Percentiles rank a stretch among this genome's conserved stretches.
Evolutionary conservation across 306 rosid species (phyloP).

Genomic region (Delonix regia): DNA sequence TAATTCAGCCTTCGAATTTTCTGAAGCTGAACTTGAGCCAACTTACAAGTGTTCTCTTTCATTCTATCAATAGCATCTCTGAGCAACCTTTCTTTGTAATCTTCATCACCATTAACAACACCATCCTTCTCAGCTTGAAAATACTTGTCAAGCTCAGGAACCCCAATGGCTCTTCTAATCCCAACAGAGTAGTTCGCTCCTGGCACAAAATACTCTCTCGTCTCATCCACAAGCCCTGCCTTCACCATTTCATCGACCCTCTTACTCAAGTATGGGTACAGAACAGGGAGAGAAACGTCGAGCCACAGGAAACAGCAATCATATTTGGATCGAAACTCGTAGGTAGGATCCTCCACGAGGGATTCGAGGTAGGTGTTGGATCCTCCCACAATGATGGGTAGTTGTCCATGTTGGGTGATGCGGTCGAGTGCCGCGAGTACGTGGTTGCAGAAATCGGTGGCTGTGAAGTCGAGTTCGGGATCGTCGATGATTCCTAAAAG

Average conservation of each 20-base stretch:
- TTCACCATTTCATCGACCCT: slow-evolving; percentile 42
- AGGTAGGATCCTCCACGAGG: slow-evolving; percentile 6
- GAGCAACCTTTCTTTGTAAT: background rate
- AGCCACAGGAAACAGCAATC: slow-evolving; percentile 42
- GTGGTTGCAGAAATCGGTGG: background rate
- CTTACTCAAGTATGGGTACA: slow-evolving; percentile 13
- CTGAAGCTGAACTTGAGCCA: background rate
- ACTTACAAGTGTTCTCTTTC: slow-evolving; percentile 23
- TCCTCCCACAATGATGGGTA: slow-evolving; percentile 50
- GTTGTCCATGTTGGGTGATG: background rate
- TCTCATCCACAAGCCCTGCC: slow-evolving; percentile 31
- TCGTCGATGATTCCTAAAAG: background rate
- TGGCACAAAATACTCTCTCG: slow-evolving; percentile 7
- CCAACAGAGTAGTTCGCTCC: slow-evolving; percentile 23
- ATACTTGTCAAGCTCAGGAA: slow-evolving; percentile 33
- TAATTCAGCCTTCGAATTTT: slow-evolving; percentile 1
- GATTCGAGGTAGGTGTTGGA: slow-evolving; percentile 35
- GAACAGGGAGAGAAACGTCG: slow-evolving; percentile 16
- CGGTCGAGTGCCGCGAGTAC: background rate
- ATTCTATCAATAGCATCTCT: background rate
- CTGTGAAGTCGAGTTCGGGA: background rate
- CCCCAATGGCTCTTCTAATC: slow-evolving; percentile 44
- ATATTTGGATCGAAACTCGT: slow-evolving; percentile 29
- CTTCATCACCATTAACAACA: background rate
- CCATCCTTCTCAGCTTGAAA: slow-evolving; percentile 10